Percentiles rank a stretch among this genome's conserved stretches.
Evolutionary conservation across 495 filamentous ascomycete species (phyloP).

Genomic region (Bryoglossum gracile): DNA sequence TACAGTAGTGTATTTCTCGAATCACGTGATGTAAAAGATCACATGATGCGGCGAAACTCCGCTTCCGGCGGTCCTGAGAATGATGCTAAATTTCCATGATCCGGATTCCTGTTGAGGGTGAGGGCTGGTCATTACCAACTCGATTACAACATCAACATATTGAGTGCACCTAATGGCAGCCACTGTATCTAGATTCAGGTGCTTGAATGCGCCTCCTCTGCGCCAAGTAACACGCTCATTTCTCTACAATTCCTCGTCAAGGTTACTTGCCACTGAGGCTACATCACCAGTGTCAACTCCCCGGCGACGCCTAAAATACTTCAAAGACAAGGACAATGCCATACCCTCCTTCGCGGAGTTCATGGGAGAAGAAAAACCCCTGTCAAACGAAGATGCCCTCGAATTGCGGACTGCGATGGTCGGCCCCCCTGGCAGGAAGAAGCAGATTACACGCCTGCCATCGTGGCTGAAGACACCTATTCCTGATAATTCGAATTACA

Average conservation of each 20-base stretch:
- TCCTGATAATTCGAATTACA: conserved; percentile 71
- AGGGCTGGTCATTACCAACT: no score
- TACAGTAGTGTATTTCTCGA: no score
- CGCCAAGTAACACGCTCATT: conserved; percentile 12
- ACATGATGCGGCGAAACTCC: background rate
- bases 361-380: conserved; percentile 38
- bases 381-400: conserved; percentile 51
- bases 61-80: no score
- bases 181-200: conserved; percentile 26
- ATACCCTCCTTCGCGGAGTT: conserved; percentile 87
- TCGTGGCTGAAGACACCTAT: conserved; percentile 96
- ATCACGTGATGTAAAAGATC: no score
- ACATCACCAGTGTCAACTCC: conserved; percentile 28
- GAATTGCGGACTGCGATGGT: conserved; percentile 72
- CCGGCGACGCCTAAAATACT: conserved; percentile 55
- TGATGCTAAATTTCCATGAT: no score
- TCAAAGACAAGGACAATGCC: conserved; percentile 71
- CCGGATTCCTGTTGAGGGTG: no score
- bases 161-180: conserved; percentile 31
- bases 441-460: conserved; percentile 84
- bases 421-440: conserved; percentile 72
- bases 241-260: conserved; percentile 9
- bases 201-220: conserved; percentile 22
- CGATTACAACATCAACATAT: no score
- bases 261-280: conserved; percentile 37